Conservation (phyloP, 495 filamentous ascomycete species). For the Aspergillus cristatus region DNA sequence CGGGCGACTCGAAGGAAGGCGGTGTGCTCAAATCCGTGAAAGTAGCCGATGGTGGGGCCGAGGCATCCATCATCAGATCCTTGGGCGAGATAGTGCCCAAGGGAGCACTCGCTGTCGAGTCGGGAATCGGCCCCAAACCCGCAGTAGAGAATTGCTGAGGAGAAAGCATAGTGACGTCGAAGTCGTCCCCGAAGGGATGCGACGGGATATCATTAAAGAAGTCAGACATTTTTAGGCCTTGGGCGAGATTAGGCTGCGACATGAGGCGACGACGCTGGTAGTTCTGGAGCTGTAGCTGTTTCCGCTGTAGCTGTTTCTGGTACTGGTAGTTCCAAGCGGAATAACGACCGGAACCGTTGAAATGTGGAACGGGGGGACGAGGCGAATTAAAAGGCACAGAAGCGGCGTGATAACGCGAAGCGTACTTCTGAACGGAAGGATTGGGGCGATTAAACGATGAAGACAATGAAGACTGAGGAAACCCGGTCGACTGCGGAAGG, state of each 20-base stretch:
- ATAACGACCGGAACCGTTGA: conserved; percentile 26
- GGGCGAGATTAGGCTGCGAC: conserved; percentile 31
- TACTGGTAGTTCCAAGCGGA: conserved; percentile 4
- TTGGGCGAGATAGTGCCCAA: conserved; percentile 73
- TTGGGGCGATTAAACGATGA: conserved; percentile 31
- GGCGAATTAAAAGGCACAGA: conserved; percentile 30
- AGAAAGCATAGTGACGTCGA: conserved; percentile 18
- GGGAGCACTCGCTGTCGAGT: conserved; percentile 19
- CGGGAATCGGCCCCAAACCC: conserved; percentile 19
- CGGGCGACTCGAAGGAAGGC: conserved; percentile 69
- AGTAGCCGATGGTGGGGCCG: conserved; percentile 72
- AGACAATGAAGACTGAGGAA: conserved; percentile 21
- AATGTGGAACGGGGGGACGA: conserved; percentile 47
- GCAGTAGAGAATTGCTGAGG: conserved; percentile 15
- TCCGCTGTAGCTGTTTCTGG: conserved; percentile 18
- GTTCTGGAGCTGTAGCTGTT: conserved; percentile 2
- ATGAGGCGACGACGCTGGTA: conserved; percentile 26
- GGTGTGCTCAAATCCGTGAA: conserved; percentile 81
- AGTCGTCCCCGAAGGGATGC: conserved; percentile 15
- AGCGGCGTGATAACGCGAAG: conserved; percentile 21
- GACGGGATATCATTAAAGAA: conserved; percentile 26
- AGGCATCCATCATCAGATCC: conserved; percentile 68
- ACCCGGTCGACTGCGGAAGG: conserved; percentile 24
- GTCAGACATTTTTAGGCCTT: conserved; percentile 21
- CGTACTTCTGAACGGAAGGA: conserved; percentile 29